Percentiles rank a stretch among this genome's conserved stretches.
phyloP scores from a whole-genome alignment of 768 basidiomycete genomes.

The Macrocybe gigantea region DNA sequence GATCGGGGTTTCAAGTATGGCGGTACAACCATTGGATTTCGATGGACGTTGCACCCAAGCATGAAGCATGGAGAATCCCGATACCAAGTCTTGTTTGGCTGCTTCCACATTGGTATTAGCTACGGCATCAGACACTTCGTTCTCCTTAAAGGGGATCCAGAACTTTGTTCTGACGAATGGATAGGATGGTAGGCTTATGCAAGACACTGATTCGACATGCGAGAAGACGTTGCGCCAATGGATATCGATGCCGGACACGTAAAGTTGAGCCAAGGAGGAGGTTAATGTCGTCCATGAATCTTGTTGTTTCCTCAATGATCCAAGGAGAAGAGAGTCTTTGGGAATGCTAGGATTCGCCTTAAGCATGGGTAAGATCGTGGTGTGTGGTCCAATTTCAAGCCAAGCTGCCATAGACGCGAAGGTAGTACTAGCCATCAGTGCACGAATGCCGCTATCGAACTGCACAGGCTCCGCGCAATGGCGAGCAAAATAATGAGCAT shows the following conservation, averaged over 20 bases:
- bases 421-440: constrained; percentile 24
- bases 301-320: constrained; percentile 42
- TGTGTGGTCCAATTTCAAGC: constrained; percentile 68
- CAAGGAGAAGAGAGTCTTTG: constrained; percentile 31
- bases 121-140: not conserved
- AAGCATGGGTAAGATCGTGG: constrained; percentile 52
- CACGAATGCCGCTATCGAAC: constrained; percentile 46
- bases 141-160: constrained; percentile 47
- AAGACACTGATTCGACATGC: constrained; percentile 32
- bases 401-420: constrained; percentile 34
- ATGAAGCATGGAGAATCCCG: constrained; percentile 29
- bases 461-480: constrained; percentile 57
- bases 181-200: constrained; percentile 56
- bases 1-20: constrained; percentile 53
- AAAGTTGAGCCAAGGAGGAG: constrained; percentile 42
- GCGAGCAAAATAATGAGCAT: constrained; percentile 45
- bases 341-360: constrained; percentile 30
- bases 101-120: not conserved
- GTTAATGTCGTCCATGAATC: constrained; percentile 41
- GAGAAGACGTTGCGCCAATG: constrained; percentile 52
- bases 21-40: constrained; percentile 24
- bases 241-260: constrained; percentile 31
- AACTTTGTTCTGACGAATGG: constrained; percentile 52
- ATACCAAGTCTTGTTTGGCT: constrained; percentile 1
- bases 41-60: constrained; percentile 39